Percentiles rank a stretch among this genome's conserved stretches.
Evolutionary conservation across 176 grass and related monocot genomes (phyloP).

Genomic region (Pontederia paniculata): DNA sequence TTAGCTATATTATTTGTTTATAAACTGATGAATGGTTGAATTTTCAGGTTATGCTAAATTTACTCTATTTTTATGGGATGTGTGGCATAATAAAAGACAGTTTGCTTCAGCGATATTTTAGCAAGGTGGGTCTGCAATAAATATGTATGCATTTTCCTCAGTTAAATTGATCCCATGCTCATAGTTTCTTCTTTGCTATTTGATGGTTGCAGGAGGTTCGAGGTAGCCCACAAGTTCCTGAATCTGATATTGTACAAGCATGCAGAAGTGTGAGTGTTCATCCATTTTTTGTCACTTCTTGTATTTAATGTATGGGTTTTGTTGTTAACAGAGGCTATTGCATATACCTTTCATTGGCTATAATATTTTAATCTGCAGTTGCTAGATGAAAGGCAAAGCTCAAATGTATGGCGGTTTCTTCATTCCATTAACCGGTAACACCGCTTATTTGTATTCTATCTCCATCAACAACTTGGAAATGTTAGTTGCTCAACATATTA

Average conservation of each 20-base stretch:
- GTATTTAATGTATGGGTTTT: neutral
- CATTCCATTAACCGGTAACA: conserved; percentile 71
- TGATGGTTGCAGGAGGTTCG: conserved; percentile 63
- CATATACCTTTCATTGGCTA: neutral
- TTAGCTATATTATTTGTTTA: too few species aligned
- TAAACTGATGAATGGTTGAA: too few species aligned
- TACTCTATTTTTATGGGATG: too few species aligned
- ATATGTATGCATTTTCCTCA: too few species aligned
- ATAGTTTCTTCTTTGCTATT: conserved; percentile 21
- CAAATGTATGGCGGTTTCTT: conserved; percentile 77
- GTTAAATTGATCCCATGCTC: conserved; percentile 1
- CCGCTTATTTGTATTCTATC: neutral
- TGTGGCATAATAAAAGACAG: too few species aligned
- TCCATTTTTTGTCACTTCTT: neutral
- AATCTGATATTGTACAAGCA: conserved; percentile 92
- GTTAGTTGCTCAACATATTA: neutral
- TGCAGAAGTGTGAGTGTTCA: conserved; percentile 69
- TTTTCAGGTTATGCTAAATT: too few species aligned
- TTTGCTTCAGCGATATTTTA: conserved; percentile 1
- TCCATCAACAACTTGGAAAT: neutral
- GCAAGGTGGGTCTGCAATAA: conserved; percentile 34
- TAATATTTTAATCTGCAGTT: conserved; percentile 39
- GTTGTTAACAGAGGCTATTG: neutral
- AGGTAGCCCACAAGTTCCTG: conserved; percentile 68
- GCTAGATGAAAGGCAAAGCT: conserved; percentile 65